Percentiles rank a stretch among this genome's conserved stretches.
phyloP scores from a whole-genome alignment of 371 early-diverging fungal genomes.

The Mucor circinelloides region DNA sequence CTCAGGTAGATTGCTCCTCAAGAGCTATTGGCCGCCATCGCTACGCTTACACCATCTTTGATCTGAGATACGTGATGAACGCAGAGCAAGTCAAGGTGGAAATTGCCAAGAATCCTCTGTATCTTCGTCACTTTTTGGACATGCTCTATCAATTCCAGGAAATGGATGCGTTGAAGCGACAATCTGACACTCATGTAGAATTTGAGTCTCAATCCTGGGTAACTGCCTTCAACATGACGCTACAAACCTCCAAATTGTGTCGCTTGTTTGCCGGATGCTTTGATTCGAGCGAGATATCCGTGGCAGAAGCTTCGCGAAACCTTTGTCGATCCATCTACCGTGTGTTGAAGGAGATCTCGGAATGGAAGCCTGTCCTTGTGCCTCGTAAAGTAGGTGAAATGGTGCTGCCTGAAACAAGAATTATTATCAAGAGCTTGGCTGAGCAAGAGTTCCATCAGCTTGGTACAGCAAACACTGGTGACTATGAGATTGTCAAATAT shows the following conservation, averaged over 20 bases:
- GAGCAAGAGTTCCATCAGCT: slow-evolving; percentile 31
- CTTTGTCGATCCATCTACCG: slow-evolving; percentile 43
- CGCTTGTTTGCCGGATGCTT: slow-evolving; percentile 82
- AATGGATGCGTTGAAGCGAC: slow-evolving; percentile 86
- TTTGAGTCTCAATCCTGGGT: slow-evolving; percentile 91
- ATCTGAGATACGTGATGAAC: slow-evolving; percentile 79
- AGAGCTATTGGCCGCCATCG: slow-evolving; percentile 77
- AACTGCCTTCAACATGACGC: slow-evolving; percentile 84
- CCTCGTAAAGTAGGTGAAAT: neutral
- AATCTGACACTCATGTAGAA: slow-evolving; percentile 79
- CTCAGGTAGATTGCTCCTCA: slow-evolving; percentile 73
- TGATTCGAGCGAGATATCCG: slow-evolving; percentile 5
- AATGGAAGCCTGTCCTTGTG: slow-evolving; percentile 49
- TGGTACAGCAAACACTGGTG: slow-evolving; percentile 35
- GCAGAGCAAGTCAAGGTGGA: slow-evolving; percentile 60
- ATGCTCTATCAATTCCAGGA: slow-evolving; percentile 87
- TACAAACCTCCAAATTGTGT: slow-evolving; percentile 78
- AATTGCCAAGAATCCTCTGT: slow-evolving; percentile 57
- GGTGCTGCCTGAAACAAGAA: neutral
- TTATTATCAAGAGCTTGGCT: slow-evolving; percentile 29
- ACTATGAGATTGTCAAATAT: slow-evolving; percentile 59
- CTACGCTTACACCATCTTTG: slow-evolving; percentile 85
- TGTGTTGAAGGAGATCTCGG: slow-evolving; percentile 56
- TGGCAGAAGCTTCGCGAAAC: slow-evolving; percentile 24
- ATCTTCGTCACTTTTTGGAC: slow-evolving; percentile 78